phyloP scores from a whole-genome alignment of 169 alveolate species.

The Theileria orientalis region DNA sequence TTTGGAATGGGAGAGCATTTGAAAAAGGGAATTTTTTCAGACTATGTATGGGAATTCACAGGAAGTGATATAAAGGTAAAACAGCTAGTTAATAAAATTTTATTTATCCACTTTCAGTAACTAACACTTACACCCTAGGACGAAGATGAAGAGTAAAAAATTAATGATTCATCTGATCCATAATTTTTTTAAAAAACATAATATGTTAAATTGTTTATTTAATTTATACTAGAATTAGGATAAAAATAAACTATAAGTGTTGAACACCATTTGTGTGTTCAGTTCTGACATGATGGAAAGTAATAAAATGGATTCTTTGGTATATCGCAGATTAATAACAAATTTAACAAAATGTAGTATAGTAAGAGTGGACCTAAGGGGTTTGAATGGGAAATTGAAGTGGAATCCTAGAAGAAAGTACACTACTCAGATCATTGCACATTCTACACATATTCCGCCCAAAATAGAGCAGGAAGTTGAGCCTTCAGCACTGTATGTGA shows the following conservation, averaged over 20 bases:
- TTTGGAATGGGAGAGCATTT: constrained; percentile 57
- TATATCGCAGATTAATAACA: not conserved
- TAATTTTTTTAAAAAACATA: not conserved
- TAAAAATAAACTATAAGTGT: no score
- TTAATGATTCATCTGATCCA: not conserved
- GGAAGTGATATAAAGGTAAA: constrained; percentile 45
- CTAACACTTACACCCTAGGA: constrained; percentile 3
- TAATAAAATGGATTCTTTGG: not conserved
- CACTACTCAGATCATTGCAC: constrained; percentile 15
- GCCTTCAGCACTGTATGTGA: constrained; percentile 43
- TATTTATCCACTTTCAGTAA: not conserved
- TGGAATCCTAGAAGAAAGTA: not conserved
- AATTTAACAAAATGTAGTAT: constrained; percentile 11
- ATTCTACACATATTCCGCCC: not conserved
- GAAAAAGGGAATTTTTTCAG: constrained; percentile 62
- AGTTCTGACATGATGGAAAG: no score
- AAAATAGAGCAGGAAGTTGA: not conserved
- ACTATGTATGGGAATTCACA: constrained; percentile 64
- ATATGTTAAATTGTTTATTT: not conserved
- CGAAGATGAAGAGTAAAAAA: not conserved
- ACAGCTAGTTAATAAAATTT: no score
- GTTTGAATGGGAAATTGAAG: not conserved
- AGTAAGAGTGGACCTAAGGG: not conserved
- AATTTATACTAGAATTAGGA: no score
- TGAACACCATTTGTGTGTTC: no score